Evolutionary conservation across 2,329 filamentous ascomycete genomes (phyloP), one percentile per base, ranked within the genome.

Genomic region (Fusarium sp.): DNA sequence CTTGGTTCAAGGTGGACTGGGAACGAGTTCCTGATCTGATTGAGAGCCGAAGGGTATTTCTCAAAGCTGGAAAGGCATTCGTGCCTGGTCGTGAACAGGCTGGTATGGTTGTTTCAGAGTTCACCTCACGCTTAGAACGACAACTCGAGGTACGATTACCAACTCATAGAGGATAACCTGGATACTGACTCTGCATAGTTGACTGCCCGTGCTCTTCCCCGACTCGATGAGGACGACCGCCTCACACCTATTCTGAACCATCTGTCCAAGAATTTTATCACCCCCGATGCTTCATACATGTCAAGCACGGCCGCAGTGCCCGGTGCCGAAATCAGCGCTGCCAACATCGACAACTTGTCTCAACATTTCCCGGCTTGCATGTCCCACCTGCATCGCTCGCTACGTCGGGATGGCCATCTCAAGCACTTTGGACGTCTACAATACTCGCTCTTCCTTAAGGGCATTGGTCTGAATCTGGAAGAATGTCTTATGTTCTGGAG

Each of bases 1-100:
- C 84, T 28, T 99, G 93, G 91, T 97, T 97, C 84, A 98, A 97
- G 81, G 93, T 98, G 2, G 93, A 97, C 75, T 99, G 95, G 94
- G 92, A 94, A 77, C 88, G 90, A 34, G 96, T 99, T 2, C 93
- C 95, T 0, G 95, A 98, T 65, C 82, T 99, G 37, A 90, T 99
- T 1, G 94, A 97, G 80, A 82, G 86, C 49, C 86, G 95, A 51
- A 86, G 87, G 53, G 92, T 97, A 2, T 89, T 96, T 57, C 69
- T 98, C 69, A 91, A 86, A 72, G 89, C 82, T 30, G 96, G 96
- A 4, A 96, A 93, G 79, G 96, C 96, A 2, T 99, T 94, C 76
- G 95, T 99, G 2, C 95, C 96, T 1, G 89, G 91, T 13, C 86
- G 90, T 59, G 94, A 97, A 78, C 94, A 98, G 79, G 83, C 92